Base-by-base conservation (phyloP, 495 filamentous ascomycete genomes). In the Neurospora tetraspora region DNA sequence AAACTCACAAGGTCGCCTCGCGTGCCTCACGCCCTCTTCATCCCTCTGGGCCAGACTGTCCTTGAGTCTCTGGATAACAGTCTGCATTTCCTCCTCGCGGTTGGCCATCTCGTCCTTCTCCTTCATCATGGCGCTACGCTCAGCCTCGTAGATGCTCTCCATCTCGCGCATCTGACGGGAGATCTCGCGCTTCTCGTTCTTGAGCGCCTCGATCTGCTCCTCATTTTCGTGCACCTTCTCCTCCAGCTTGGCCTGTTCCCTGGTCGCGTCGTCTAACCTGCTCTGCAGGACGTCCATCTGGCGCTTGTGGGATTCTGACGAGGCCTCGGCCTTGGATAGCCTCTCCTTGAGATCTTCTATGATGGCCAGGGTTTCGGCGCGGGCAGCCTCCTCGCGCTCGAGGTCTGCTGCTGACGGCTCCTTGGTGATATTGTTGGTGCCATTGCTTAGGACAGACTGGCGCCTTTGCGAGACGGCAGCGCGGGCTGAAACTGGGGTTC, bases 81-180 rank as follows among this genome's bases (percentile, higher is more conserved):
- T 84, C 80, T 95, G 93, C 87, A 98, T 88, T 77, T 96, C 94
- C 79, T 97, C 94, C 77, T 97, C 93, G 53, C 90, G 86, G 74
- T 90, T 90, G 40, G 86, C 84, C 83, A 94, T 92, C 74, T 97
- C 93, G 71, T 97, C 93, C 84, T 94, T 94, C 81, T 98, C 95
- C 81, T 92, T 91, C 77, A 92, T 89, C 86, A 95, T 91, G 47
- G 92, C 89, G 79, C 89, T 93, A 53, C 94, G 89, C 82, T 99
- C 96, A 65, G 90, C 86, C 81, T 98, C 95, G 81, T 96, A 95
- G 40, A 94, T 92, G 71, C 89, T 88, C 79, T 97, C 94, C 81
- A 97, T 87, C 78, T 99, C 96, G 71, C 94, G 87, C 76, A 91
- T 91, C 81, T 95, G 90, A 69, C 93, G 89, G 18, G 89, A 87